Percentiles rank a stretch among this genome's conserved stretches.
Conservation (phyloP, 305 asterid species). For the Plantago coronopus region DNA sequence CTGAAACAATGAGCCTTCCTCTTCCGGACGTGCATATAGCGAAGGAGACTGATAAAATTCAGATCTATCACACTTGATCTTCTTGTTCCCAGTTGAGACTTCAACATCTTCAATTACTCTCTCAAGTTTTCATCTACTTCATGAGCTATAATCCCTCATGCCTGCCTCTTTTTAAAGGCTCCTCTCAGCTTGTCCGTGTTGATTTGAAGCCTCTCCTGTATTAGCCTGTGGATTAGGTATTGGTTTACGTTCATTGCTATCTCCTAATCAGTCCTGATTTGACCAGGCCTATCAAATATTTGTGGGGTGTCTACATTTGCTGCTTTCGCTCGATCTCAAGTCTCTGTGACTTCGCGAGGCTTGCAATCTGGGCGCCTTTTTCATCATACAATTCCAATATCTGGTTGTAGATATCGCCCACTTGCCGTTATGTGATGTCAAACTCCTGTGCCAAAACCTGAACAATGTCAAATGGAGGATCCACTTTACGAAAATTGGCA, state of each 20-base stretch:
- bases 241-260: conserved; percentile 26
- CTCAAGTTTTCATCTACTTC: conserved; percentile 72
- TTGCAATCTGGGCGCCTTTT: conserved; percentile 64
- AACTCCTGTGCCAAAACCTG: conserved; percentile 99
- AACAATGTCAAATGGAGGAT: conserved; percentile 92
- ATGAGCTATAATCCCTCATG: conserved; percentile 60
- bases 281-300: conserved; percentile 24
- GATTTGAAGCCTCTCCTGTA: conserved; percentile 33
- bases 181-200: conserved; percentile 85
- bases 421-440: conserved; percentile 97
- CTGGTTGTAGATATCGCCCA: conserved; percentile 98
- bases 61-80: conserved; percentile 35
- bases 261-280: not conserved
- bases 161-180: conserved; percentile 69
- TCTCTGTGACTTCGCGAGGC: conserved; percentile 48
- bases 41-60: too few species aligned
- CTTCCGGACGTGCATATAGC: too few species aligned
- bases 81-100: conserved; percentile 55
- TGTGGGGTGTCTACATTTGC: conserved; percentile 28
- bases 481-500: conserved; percentile 95
- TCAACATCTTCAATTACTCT: conserved; percentile 88
- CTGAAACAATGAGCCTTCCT: too few species aligned
- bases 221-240: conserved; percentile 21
- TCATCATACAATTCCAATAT: conserved; percentile 91
- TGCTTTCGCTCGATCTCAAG: conserved; percentile 37